These are phyloP conservation scores for Chrysoporthe puriensis DNA, from an alignment of 2,329 filamentous ascomycete genomes.

Conservation along the genomic window DNA sequence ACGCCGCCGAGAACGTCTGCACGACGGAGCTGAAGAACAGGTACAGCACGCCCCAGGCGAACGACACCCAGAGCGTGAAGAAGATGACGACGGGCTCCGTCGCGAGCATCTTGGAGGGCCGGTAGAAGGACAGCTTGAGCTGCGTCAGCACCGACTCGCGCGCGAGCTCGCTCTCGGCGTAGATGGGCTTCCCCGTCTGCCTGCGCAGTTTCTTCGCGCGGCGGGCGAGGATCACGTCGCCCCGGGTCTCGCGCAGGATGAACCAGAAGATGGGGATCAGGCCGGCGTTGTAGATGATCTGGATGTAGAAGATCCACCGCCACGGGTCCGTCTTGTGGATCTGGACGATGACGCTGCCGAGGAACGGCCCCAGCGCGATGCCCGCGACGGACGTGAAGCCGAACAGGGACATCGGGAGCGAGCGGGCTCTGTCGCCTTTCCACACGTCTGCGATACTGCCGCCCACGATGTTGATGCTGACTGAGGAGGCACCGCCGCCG, in stretches of 20 bases:
- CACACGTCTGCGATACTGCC: slow-evolving; percentile 26
- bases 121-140: slow-evolving; percentile 36
- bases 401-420: slow-evolving; percentile 25
- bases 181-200: slow-evolving; percentile 22
- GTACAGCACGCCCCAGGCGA: slow-evolving; percentile 73
- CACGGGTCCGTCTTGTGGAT: slow-evolving; percentile 18
- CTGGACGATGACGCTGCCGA: slow-evolving; percentile 25
- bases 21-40: slow-evolving; percentile 62
- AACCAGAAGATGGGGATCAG: slow-evolving; percentile 58
- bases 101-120: slow-evolving; percentile 49
- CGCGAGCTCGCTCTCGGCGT: slow-evolving; percentile 24
- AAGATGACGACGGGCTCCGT: slow-evolving; percentile 66
- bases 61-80: slow-evolving; percentile 70
- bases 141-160: slow-evolving; percentile 32
- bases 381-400: slow-evolving; percentile 26
- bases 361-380: slow-evolving; percentile 23
- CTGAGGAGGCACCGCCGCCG: slow-evolving; percentile 25
- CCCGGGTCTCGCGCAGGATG: slow-evolving; percentile 70
- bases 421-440: slow-evolving; percentile 26
- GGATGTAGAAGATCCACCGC: slow-evolving; percentile 68
- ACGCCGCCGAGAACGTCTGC: slow-evolving; percentile 64
- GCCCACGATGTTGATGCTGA: slow-evolving; percentile 25
- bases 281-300: slow-evolving; percentile 38
- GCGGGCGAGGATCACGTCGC: slow-evolving; percentile 64
- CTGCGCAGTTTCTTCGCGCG: slow-evolving; percentile 63